Evolutionary conservation across 768 basidiomycete genomes (phyloP).

Genomic region (Myochromella boudieri): DNA sequence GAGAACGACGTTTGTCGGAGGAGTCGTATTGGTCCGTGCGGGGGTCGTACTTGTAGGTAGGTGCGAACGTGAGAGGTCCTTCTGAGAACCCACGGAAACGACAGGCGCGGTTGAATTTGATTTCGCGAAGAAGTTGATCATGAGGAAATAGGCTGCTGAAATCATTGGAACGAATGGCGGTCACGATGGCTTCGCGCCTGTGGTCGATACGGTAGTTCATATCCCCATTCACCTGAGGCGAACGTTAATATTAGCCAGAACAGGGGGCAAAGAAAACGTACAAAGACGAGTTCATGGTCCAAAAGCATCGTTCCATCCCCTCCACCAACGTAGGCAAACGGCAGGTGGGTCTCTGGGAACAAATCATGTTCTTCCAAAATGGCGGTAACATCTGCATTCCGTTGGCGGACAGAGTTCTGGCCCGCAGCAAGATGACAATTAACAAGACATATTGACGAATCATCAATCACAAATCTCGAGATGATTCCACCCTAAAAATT

Average conservation of each 20-base stretch:
- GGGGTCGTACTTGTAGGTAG: conserved; percentile 95
- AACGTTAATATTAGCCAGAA: background rate
- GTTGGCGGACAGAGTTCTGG: conserved; percentile 74
- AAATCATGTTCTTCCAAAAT: conserved; percentile 82
- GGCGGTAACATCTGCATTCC: conserved; percentile 85
- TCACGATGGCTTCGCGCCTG: conserved; percentile 78
- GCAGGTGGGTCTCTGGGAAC: conserved; percentile 56
- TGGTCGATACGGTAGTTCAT: conserved; percentile 98
- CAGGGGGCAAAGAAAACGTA: conserved; percentile 41
- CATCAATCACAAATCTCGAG: conserved; percentile 86
- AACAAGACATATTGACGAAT: conserved; percentile 91
- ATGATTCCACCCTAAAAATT: conserved; percentile 78
- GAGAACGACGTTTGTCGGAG: conserved; percentile 84
- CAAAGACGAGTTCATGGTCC: conserved; percentile 93
- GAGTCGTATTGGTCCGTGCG: conserved; percentile 78
- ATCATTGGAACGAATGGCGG: conserved; percentile 68
- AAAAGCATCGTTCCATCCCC: conserved; percentile 92
- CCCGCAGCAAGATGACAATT: conserved; percentile 98
- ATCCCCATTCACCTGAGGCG: conserved; percentile 77
- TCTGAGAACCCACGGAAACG: conserved; percentile 83
- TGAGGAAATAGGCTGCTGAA: conserved; percentile 61
- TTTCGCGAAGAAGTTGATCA: conserved; percentile 90
- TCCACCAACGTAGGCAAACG: conserved; percentile 78
- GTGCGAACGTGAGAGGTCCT: conserved; percentile 77
- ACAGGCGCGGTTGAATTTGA: conserved; percentile 84